Evolutionary conservation across 306 rosid genomes (phyloP).

Genomic region (Cucumis hystrix): DNA sequence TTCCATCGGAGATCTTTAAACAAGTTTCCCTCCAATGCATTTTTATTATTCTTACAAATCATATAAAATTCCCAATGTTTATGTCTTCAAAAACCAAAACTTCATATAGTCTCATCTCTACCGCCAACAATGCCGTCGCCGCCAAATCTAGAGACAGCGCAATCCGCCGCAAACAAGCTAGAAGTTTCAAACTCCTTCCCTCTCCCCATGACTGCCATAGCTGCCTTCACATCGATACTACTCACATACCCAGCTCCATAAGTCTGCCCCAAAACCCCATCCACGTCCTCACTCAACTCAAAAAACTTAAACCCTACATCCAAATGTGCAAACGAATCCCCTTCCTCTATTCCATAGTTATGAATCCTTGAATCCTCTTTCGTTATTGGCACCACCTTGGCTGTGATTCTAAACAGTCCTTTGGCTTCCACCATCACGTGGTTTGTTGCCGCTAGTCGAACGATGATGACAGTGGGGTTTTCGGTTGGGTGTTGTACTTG

Average conservation of each 20-base stretch:
- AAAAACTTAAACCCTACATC: slow-evolving; percentile 55
- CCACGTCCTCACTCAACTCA: slow-evolving; percentile 25
- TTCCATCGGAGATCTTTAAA: background rate
- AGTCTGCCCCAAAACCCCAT: slow-evolving; percentile 55
- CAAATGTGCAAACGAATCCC: slow-evolving; percentile 47
- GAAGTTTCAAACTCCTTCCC: slow-evolving; percentile 31
- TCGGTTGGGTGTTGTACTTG: slow-evolving; percentile 15
- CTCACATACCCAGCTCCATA: slow-evolving; percentile 36
- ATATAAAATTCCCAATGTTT: too few species aligned
- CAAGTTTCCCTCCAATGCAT: background rate
- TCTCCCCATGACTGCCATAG: slow-evolving; percentile 52
- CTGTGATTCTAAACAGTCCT: slow-evolving; percentile 29
- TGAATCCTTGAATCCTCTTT: slow-evolving; percentile 42
- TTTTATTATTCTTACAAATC: background rate
- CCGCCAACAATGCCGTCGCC: background rate
- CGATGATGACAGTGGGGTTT: slow-evolving; percentile 7
- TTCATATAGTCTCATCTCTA: background rate
- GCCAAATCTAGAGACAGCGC: slow-evolving; percentile 31
- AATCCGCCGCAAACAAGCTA: slow-evolving; percentile 30
- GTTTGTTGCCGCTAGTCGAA: slow-evolving; percentile 18
- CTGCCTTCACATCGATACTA: slow-evolving; percentile 23
- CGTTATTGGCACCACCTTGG: slow-evolving; percentile 51
- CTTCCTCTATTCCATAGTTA: slow-evolving; percentile 37
- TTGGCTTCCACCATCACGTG: slow-evolving; percentile 26
- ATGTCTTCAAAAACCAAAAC: background rate